These are phyloP conservation scores for Aspergillus tamarii DNA, from an alignment of 2,329 filamentous ascomycete species.

Conservation along the genomic window DNA sequence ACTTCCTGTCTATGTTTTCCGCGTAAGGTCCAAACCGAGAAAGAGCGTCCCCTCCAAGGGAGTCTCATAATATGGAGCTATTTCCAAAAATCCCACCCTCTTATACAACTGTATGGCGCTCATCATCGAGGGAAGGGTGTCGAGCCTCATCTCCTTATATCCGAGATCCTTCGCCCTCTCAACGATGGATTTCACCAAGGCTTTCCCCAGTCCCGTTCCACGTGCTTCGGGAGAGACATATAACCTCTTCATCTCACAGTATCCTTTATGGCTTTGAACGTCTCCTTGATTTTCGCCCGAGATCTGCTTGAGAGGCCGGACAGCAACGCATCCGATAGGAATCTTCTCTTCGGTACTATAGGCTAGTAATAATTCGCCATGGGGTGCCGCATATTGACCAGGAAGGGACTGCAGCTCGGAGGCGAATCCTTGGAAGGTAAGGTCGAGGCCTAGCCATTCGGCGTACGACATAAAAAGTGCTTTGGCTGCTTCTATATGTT, in stretches of 20 bases:
- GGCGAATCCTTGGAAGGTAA: conserved; percentile 60
- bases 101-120: conserved; percentile 55
- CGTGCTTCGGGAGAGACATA: conserved; percentile 55
- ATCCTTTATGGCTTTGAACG: conserved; percentile 24
- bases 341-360: conserved; percentile 21
- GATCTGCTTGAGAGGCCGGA: conserved; percentile 37
- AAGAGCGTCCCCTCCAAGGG: conserved; percentile 59
- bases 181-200: conserved; percentile 51
- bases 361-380: conserved; percentile 54
- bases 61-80: conserved; percentile 59
- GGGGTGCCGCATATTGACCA: conserved; percentile 54
- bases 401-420: conserved; percentile 57
- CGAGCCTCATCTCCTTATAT: conserved; percentile 58
- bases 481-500: conserved; percentile 48
- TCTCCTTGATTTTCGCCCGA: background rate
- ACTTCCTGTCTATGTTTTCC: background rate
- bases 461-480: conserved; percentile 50
- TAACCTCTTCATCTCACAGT: conserved; percentile 62
- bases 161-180: conserved; percentile 50
- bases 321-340: conserved; percentile 54
- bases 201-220: conserved; percentile 54
- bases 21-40: conserved; percentile 41
- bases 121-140: conserved; percentile 59
- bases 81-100: conserved; percentile 55
- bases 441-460: conserved; percentile 54